These are phyloP conservation scores for Isabelozyma rhagii DNA, from an alignment of 805 yeast species.

Conservation along the genomic window DNA sequence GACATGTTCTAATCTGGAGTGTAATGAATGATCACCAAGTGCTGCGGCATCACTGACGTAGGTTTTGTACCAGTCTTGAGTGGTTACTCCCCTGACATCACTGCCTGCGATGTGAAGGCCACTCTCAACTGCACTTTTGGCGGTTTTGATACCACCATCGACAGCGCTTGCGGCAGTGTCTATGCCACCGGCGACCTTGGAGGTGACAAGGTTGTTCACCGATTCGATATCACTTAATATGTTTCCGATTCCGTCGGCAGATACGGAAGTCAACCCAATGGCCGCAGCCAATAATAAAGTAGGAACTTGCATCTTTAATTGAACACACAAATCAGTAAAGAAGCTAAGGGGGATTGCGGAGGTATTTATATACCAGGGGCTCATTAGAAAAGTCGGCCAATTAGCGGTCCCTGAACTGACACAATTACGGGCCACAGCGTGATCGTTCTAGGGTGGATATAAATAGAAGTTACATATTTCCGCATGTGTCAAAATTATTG, in stretches of 20 bases:
- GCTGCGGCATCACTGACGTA: background rate
- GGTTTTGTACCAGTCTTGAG: background rate
- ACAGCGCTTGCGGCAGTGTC: background rate
- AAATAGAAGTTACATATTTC: background rate
- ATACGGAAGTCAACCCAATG: background rate
- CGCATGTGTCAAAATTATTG: background rate
- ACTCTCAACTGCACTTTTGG: background rate
- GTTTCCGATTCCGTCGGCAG: background rate
- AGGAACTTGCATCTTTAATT: background rate
- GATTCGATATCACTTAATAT: background rate
- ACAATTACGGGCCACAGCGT: background rate
- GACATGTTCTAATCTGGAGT: background rate
- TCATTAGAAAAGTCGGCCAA: too few relatives aligned
- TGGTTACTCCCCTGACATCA: background rate
- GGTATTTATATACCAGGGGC: background rate
- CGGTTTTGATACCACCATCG: background rate
- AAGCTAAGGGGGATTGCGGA: background rate
- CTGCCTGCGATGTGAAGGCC: background rate
- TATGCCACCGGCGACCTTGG: background rate
- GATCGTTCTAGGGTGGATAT: background rate
- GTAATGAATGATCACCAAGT: background rate
- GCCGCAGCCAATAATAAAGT: background rate
- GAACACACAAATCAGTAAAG: background rate
- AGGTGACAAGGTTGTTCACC: background rate
- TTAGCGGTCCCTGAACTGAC: too few relatives aligned